Evolutionary conservation across 305 asterid genomes (phyloP), one percentile per base, ranked within the genome.

Genomic region (Fraxinus ornus): DNA sequence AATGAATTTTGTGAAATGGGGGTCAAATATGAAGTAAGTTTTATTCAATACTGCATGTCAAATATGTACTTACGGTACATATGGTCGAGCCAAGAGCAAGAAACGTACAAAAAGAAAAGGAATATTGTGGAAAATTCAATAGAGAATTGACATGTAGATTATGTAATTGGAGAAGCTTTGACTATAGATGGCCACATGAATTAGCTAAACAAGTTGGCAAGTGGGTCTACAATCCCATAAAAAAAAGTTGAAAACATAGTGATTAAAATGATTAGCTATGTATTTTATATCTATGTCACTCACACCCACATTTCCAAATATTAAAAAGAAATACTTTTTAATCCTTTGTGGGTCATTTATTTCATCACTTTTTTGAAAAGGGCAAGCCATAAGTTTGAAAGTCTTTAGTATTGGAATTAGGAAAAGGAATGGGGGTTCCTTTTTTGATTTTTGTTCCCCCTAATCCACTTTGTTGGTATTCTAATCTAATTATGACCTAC

Each of bases 321-420:
- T 62, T 22, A 81, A 33, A 72, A 47, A 77, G 10, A 21, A 28
- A 28, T 24, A 4, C 15, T 80, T 33, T 78, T 66, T 47, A n/a
- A 55, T 82, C 39, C 30, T 66, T 85, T 15, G 85, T 78, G 85
- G 87, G 89, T 68, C 75, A 74, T 64, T 77, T 71, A 47, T 66
- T 57, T 85, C 35, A 3, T 32, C 35, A 73, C 88, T 83, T 87
- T 87, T 68, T 9, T 9, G 7, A 39, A 37, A 39, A 39, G 47
- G 47, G 47, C 47, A 9, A 39, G 13, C 47, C 47, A 39, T 39
- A 39, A 41, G 49, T 41, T 9, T 76, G 73, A 64, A 83, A 85
- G 85, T 81, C 28, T 80, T 62, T n/a, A 33, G 89, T 64, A 73
- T 86, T 82, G 87, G 87, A 86, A 82, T 86, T 81, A 35, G 89